phyloP scores from a whole-genome alignment of 2,329 filamentous ascomycete species.

The Diaporthe caulivora region DNA sequence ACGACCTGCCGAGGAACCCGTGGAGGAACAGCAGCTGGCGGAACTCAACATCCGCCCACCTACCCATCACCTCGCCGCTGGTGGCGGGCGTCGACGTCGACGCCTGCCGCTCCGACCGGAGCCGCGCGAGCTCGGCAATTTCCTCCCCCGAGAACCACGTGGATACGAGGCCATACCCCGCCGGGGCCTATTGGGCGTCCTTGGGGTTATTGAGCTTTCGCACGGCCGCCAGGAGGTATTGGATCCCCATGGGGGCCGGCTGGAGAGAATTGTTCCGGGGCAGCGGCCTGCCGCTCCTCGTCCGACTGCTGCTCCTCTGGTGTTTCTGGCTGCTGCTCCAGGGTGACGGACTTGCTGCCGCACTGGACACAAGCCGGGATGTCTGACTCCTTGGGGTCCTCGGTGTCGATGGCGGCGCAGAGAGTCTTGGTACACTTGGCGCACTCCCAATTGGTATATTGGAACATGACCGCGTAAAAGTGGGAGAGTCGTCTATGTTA shows the following conservation, averaged over 20 bases:
- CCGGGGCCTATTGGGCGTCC: not conserved
- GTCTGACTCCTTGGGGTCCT: not conserved
- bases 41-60: not conserved
- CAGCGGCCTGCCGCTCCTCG: no score
- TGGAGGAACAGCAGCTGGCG: not conserved
- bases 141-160: not conserved
- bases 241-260: not conserved
- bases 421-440: not conserved
- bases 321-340: no score
- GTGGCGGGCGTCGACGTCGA: no score
- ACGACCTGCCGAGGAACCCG: not conserved
- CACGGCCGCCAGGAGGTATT: not conserved
- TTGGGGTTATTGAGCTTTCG: not conserved
- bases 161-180: no score
- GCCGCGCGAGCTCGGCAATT: not conserved
- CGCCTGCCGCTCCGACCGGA: not conserved
- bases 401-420: not conserved
- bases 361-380: not conserved
- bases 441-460: not conserved
- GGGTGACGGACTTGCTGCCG: not conserved
- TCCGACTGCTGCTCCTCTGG: not conserved
- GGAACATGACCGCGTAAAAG: not conserved
- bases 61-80: no score
- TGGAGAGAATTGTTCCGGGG: no score
- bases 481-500: not conserved